Percentiles rank a stretch among this genome's conserved stretches.
Conservation (phyloP, 345 rosid species). For the Theobroma cacao region DNA sequence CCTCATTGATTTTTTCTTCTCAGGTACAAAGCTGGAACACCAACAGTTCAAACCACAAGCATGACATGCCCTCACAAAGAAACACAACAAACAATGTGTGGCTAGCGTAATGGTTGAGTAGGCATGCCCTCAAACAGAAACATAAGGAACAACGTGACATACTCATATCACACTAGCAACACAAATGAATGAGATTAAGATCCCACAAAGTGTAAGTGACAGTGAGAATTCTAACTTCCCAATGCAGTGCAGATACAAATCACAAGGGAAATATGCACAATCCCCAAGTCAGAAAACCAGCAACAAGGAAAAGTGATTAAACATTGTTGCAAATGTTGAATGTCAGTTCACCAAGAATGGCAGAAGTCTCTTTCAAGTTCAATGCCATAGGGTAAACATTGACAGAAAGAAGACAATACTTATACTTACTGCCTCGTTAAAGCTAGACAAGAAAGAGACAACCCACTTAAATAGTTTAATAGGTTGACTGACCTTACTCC, state of each 20-base stretch:
- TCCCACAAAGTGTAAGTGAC: neutral
- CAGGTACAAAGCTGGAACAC: neutral
- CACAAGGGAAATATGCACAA: neutral
- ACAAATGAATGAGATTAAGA: neutral
- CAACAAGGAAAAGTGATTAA: neutral
- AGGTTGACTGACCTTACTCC: conserved; percentile 31
- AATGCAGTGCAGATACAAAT: neutral
- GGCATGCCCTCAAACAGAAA: no score
- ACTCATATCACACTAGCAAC: neutral
- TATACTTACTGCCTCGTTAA: neutral
- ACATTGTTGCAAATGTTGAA: neutral
- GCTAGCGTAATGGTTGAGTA: neutral
- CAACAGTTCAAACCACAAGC: neutral
- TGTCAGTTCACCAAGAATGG: neutral
- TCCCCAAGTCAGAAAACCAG: neutral
- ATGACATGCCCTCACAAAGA: neutral
- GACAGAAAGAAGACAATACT: neutral
- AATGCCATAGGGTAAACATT: neutral
- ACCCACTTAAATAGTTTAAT: conserved; percentile 23
- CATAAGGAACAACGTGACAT: no score
- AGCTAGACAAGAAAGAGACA: neutral
- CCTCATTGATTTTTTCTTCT: neutral
- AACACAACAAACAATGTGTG: neutral
- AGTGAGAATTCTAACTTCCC: neutral
- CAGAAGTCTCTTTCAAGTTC: neutral